Conservation (phyloP, 495 filamentous ascomycete genomes). For the Aspergillus diversus region DNA sequence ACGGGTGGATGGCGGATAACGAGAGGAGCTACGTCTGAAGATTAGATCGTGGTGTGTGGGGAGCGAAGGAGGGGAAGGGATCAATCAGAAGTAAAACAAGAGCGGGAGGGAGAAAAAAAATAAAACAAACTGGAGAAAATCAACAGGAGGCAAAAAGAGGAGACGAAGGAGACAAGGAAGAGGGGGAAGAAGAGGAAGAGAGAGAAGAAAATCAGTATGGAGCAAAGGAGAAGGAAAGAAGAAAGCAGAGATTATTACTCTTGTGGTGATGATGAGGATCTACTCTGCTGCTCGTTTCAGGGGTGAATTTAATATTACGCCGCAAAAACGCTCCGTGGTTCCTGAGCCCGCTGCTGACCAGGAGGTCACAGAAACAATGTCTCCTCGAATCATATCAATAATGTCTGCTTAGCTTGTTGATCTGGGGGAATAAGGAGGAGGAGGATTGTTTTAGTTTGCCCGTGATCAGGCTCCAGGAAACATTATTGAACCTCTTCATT, state of each 20-base stretch:
- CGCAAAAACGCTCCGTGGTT: slow-evolving; percentile 22
- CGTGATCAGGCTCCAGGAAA: background rate
- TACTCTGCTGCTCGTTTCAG: slow-evolving; percentile 31
- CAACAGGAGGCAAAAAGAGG: slow-evolving; percentile 16
- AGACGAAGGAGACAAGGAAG: background rate
- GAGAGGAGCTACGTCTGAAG: slow-evolving; percentile 21
- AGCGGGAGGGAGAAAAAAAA: background rate
- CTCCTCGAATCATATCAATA: background rate
- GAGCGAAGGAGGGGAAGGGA: slow-evolving; percentile 2
- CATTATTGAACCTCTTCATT: background rate
- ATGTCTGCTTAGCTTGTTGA: background rate
- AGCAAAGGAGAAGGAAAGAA: slow-evolving; percentile 15
- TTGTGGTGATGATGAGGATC: slow-evolving; percentile 31
- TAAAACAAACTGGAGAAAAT: background rate
- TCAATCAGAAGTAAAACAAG: slow-evolving; percentile 19
- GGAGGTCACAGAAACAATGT: background rate
- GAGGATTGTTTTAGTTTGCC: no score
- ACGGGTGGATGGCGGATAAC: slow-evolving; percentile 14
- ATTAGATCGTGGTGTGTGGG: slow-evolving; percentile 17
- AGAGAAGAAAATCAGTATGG: slow-evolving; percentile 20
- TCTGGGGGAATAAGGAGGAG: no score
- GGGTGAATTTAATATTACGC: slow-evolving; percentile 30
- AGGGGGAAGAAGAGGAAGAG: slow-evolving; percentile 17
- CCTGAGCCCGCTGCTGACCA: background rate
- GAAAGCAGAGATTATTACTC: slow-evolving; percentile 1